Conservation (phyloP, 208 protist genomes). For the Trypanosoma avium region DNA sequence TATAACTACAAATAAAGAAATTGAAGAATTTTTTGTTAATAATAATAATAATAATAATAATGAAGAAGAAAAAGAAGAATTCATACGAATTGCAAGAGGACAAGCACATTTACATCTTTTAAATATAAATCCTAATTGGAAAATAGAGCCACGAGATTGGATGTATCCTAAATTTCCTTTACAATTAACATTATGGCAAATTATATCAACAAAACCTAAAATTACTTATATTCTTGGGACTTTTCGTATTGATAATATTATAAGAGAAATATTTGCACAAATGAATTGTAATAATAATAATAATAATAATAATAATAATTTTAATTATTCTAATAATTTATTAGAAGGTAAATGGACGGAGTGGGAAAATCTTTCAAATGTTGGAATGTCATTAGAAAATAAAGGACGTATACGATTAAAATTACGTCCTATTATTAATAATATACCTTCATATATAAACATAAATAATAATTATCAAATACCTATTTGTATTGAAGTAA, state of each 20-base stretch:
- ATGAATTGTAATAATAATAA: neutral
- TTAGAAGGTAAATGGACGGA: conserved; percentile 5
- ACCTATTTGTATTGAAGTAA: conserved; percentile 22
- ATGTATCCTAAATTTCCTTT: conserved; percentile 2
- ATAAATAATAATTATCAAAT: neutral
- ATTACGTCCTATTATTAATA: neutral
- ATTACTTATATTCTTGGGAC: conserved; percentile 3
- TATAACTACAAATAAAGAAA: no score
- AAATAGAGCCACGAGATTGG: conserved; percentile 9
- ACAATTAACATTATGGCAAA: conserved; percentile 18
- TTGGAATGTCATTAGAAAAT: neutral
- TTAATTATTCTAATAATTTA: neutral
- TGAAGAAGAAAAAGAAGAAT: no score
- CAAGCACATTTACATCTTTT: neutral
- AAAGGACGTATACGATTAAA: neutral
- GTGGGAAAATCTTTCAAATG: neutral
- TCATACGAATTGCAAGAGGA: no score
- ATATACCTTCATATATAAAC: neutral
- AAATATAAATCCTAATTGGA: conserved; percentile 6
- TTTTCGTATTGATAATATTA: conserved; percentile 12
- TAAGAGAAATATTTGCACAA: conserved; percentile 12
- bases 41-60: no score
- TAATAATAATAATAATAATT: neutral
- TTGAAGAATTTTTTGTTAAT: no score
- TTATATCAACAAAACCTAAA: neutral